A percentile compares a stretch with the other conserved stretches of the same genome.
phyloP scores from a whole-genome alignment of 192 early-diverging fungal genomes.

The Geosiphon pyriformis region DNA sequence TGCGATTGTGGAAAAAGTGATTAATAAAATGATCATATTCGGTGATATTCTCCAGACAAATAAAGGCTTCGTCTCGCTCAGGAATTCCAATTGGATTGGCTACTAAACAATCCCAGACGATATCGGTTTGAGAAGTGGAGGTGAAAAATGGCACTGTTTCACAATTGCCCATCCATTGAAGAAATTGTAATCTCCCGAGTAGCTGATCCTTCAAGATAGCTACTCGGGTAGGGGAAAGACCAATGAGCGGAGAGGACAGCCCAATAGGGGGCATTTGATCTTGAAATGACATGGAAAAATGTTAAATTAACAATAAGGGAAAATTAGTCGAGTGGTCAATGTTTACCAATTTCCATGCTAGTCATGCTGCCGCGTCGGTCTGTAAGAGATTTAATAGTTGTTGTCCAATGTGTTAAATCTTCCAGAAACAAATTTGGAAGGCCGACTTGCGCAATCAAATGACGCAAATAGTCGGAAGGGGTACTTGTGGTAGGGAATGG shows the following conservation, averaged over 20 bases:
- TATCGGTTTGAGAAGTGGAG: slow-evolving; percentile 34
- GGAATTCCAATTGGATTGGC: slow-evolving; percentile 36
- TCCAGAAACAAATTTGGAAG: slow-evolving; percentile 24
- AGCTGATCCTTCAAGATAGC: slow-evolving; percentile 23
- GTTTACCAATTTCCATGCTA: slow-evolving; percentile 24
- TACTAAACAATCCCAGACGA: slow-evolving; percentile 40
- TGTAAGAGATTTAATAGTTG: slow-evolving; percentile 11
- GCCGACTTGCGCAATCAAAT: slow-evolving; percentile 5
- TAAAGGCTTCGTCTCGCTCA: slow-evolving; percentile 41
- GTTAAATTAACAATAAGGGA: neutral
- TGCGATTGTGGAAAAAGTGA: slow-evolving; percentile 34
- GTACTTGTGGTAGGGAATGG: slow-evolving; percentile 1
- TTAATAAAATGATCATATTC: slow-evolving; percentile 32
- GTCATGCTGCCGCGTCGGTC: slow-evolving; percentile 2
- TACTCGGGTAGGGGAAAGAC: slow-evolving; percentile 16
- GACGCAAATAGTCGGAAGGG: slow-evolving; percentile 5
- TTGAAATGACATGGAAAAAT: slow-evolving; percentile 5
- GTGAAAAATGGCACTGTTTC: slow-evolving; percentile 30
- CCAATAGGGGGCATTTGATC: slow-evolving; percentile 7
- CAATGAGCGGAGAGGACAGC: neutral
- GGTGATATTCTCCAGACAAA: slow-evolving; percentile 32
- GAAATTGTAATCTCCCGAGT: slow-evolving; percentile 28
- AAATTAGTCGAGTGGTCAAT: neutral
- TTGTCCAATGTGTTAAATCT: slow-evolving; percentile 26
- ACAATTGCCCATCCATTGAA: slow-evolving; percentile 30